These are phyloP conservation scores for Saccharomyces pastorianus DNA, from an alignment of 1,139 yeast species.

Conservation along the genomic window DNA sequence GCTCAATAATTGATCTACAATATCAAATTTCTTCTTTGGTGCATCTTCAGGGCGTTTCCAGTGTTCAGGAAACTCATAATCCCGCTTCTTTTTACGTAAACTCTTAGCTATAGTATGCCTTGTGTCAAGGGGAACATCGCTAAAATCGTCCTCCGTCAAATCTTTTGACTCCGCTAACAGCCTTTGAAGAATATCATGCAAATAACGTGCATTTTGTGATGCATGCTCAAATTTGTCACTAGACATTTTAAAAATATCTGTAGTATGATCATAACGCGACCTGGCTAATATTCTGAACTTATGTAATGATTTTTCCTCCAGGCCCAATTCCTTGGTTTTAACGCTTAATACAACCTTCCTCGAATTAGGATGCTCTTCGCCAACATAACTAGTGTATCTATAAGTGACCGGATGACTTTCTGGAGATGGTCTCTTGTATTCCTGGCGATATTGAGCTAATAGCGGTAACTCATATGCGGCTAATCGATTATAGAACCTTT, in stretches of 20 bases:
- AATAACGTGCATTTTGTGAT: constrained; percentile 74
- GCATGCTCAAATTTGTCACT: constrained; percentile 62
- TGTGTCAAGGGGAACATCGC: constrained; percentile 74
- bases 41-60: constrained; percentile 81
- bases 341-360: constrained; percentile 59
- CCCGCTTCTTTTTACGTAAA: constrained; percentile 38
- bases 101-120: constrained; percentile 52
- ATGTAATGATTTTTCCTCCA: constrained; percentile 49
- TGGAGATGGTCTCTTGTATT: constrained; percentile 42
- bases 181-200: constrained; percentile 55
- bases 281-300: constrained; percentile 77
- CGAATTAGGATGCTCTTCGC: constrained; percentile 65
- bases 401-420: constrained; percentile 52
- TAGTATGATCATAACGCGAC: constrained; percentile 58
- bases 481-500: constrained; percentile 60
- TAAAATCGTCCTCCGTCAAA: constrained; percentile 47
- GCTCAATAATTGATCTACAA: constrained; percentile 10
- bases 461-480: constrained; percentile 91
- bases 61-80: constrained; percentile 57
- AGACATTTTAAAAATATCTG: constrained; percentile 54
- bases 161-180: constrained; percentile 63
- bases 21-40: constrained; percentile 34
- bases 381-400: constrained; percentile 64
- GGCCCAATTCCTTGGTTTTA: constrained; percentile 45
- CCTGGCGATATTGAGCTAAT: constrained; percentile 64